Evolutionary conservation across 2,329 filamentous ascomycete genomes (phyloP).

Genomic region (Cladobotryum mycophilum): DNA sequence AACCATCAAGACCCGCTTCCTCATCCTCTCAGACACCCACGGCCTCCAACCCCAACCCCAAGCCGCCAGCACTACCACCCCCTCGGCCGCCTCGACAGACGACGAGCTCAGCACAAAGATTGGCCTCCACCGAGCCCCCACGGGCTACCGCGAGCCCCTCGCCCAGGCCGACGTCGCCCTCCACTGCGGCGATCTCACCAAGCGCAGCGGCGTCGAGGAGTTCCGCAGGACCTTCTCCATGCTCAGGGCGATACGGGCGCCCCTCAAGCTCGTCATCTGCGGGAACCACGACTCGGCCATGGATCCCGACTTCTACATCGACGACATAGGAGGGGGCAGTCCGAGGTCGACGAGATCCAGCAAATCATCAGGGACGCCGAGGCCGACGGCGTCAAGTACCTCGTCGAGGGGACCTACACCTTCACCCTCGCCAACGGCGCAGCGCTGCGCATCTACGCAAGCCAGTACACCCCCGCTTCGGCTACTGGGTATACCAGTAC

Average conservation of each 20-base stretch:
- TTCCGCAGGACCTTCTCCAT: constrained; percentile 35
- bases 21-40: constrained; percentile 36
- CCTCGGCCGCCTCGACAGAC: constrained; percentile 14
- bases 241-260: constrained; percentile 37
- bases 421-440: constrained; percentile 47
- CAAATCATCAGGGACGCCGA: constrained; percentile 32
- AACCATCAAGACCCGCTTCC: constrained; percentile 29
- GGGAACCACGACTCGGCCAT: constrained; percentile 49
- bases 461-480: constrained; percentile 44
- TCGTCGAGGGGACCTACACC: constrained; percentile 42
- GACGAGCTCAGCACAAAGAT: constrained; percentile 18
- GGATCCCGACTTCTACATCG: constrained; percentile 22
- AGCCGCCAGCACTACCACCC: constrained; percentile 1
- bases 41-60: constrained; percentile 17
- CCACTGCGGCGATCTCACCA: constrained; percentile 48
- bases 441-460: constrained; percentile 43
- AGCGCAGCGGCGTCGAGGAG: constrained; percentile 34
- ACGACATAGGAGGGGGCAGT: constrained; percentile 5
- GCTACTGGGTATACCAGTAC: constrained; percentile 47
- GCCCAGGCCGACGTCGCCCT: constrained; percentile 41
- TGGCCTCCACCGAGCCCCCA: constrained; percentile 9
- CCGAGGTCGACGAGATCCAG: constrained; percentile 27
- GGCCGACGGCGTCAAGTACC: constrained; percentile 36
- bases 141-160: constrained; percentile 25
- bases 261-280: constrained; percentile 48